Conservation (phyloP, 305 asterid species). For the Ilex paraguariensis region DNA sequence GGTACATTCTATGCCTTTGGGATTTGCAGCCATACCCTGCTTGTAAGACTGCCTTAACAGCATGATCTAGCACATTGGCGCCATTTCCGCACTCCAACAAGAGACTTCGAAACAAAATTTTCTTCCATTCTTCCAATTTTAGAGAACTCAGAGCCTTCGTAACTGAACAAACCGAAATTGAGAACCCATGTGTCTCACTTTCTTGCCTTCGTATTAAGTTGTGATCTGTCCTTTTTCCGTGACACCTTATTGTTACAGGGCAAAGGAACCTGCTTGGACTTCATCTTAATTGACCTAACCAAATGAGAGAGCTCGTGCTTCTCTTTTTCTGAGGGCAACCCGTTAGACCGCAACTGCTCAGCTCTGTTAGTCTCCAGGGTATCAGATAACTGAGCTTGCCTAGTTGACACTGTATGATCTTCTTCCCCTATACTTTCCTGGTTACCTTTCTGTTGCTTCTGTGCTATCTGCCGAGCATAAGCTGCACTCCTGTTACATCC, state of each 20-base stretch:
- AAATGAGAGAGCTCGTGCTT: slow-evolving; percentile 42
- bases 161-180: too few species aligned
- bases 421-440: slow-evolving; percentile 9
- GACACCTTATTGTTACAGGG: slow-evolving; percentile 27
- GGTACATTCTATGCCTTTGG: too few species aligned
- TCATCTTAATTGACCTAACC: slow-evolving; percentile 53
- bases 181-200: background rate
- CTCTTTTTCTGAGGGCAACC: slow-evolving; percentile 7
- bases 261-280: slow-evolving; percentile 35
- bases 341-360: too few species aligned
- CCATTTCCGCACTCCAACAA: too few species aligned
- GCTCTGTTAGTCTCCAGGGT: too few species aligned
- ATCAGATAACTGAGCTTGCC: too few species aligned
- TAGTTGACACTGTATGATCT: background rate
- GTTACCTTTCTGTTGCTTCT: slow-evolving; percentile 20
- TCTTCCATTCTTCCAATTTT: too few species aligned
- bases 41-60: too few species aligned
- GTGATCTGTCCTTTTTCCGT: slow-evolving; percentile 2
- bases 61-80: too few species aligned
- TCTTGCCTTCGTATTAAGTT: background rate
- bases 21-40: too few species aligned
- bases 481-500: background rate
- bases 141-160: too few species aligned
- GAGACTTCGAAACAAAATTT: too few species aligned
- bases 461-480: slow-evolving; percentile 36